A percentile compares a stretch with the other conserved stretches of the same genome.
phyloP scores from a whole-genome alignment of 225 moss, liverwort and hornwort species.

The Pleurozium schreberi region DNA sequence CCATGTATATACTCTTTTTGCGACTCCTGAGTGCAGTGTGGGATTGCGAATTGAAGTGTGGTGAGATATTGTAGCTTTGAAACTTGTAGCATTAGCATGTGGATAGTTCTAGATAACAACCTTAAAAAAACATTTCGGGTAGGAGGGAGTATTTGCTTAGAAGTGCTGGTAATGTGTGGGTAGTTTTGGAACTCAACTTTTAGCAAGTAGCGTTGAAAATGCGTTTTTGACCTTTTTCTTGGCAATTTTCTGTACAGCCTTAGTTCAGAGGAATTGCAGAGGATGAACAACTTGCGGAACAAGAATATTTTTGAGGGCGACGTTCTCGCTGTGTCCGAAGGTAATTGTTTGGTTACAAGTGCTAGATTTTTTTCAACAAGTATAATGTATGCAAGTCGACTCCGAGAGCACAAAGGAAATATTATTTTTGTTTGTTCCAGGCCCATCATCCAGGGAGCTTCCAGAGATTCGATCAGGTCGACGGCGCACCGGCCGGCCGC shows the following conservation, averaged over 20 bases:
- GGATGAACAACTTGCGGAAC: slow-evolving; percentile 70
- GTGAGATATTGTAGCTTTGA: background rate
- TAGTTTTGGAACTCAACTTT: background rate
- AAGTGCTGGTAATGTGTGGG: background rate
- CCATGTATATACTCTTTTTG: background rate
- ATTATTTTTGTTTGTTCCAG: slow-evolving; percentile 11
- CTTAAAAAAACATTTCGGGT: no score
- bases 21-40: background rate
- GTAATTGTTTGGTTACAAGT: slow-evolving; percentile 8
- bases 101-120: background rate
- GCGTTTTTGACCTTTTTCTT: background rate
- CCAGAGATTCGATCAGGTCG: slow-evolving; percentile 51
- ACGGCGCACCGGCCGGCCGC: slow-evolving; percentile 60
- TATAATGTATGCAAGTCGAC: background rate
- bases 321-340: slow-evolving; percentile 75
- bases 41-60: background rate
- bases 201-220: background rate
- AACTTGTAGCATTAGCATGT: background rate
- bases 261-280: slow-evolving; percentile 54
- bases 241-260: slow-evolving; percentile 27
- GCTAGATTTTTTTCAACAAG: background rate
- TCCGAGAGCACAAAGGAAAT: background rate
- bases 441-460: slow-evolving; percentile 35
- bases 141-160: background rate
- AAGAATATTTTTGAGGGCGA: slow-evolving; percentile 80